Base-by-base conservation (phyloP, 768 basidiomycete species). In the Boletus insuetus region DNA sequence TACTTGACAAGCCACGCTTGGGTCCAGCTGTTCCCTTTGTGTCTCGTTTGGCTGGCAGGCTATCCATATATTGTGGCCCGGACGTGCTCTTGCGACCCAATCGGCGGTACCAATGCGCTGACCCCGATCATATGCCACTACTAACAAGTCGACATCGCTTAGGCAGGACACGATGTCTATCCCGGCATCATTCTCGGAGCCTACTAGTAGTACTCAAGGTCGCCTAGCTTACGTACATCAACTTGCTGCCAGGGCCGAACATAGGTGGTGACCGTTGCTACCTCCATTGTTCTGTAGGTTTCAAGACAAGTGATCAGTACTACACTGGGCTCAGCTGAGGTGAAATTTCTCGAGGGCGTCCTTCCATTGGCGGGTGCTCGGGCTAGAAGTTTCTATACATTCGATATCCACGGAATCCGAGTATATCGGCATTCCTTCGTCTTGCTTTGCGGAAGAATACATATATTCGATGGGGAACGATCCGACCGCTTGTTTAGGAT, bases 301-400 rank as follows among this genome's bases (percentile, higher is more conserved):
- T 49, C 41, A 26, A 60, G 58, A 20, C 31, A 26, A n/a, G 29
- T 31, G 31, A 32, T 17, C 39, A 16, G 5, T 24, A 24, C 24
- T 41, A 9, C 54, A 20, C 3, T 16, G 17, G 41, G 22, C 58
- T 62, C 61, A 64, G 32, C 42, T 24, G 61, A 62, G 58, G 32
- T 60, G 49, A 44, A 49, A 45, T 32, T 32, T 42, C 41, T 44
- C 37, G 48, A 58, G 26, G 35, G 17, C 26, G 9, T 20, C 35
- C 16, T 38, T 37, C 24, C n/a, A 26, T 19, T 2, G n/a, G 38
- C 16, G 26, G 41, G n/a, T 22, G 34, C 42, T 14, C 17, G 13
- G 26, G 10, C 24, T 20, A 12, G 51, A 45, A 45, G 45, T 16
- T 35, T n/a, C 44, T 7, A 31, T 58, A 16, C 14, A 7, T 16